Base-by-base conservation (phyloP, 2,329 filamentous ascomycete species). In the Daldinia sp. region DNA sequence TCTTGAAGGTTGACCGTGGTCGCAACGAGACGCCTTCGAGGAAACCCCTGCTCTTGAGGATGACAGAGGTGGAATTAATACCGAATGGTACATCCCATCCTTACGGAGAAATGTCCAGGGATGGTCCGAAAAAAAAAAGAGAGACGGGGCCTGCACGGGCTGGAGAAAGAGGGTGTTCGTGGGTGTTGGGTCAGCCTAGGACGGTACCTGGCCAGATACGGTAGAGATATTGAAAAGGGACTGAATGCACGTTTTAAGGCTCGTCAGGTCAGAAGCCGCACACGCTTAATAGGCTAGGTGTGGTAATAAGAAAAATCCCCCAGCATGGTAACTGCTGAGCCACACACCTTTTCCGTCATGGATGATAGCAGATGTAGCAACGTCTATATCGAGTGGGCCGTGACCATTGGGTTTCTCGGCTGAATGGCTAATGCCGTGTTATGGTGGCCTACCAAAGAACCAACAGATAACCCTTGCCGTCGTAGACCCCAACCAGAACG, bases 361-460 rank as follows among this genome's bases (percentile, higher is more conserved):
- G 71, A 70, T 67, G 71, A 73, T 71, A 73, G 69, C 68, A 75
- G 69, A 67, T 72, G 71, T 67, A 68, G 68, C 70, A 72, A 72
- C 64, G 72, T 73, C 75, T 76, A 78, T 74, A 73, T 71, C 71
- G 69, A 75, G 71, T 71, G 63, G 73, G 71, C 72, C 75, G 75
- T 73, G 75, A 64, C 72, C 71, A 76, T 77, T 77, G 70, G 70
- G 73, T 74, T 74, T 78, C 73, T 80, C 79, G 79, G 79, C 79
- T 82, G 79, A 81, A 82, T 80, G 77, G 79, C 73, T 80, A 78
- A 81, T 81, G 79, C 77, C 77, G 77, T 79, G 75, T 73, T 70
- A 76, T 73, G 73, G 72, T 71, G 69, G 68, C 68, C 65, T 71
- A 71, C 67, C 69, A 73, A 74, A 76, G 75, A 76, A 75, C 76